phyloP scores from a whole-genome alignment of 441 rosid species.

The Euphorbia corollata region DNA sequence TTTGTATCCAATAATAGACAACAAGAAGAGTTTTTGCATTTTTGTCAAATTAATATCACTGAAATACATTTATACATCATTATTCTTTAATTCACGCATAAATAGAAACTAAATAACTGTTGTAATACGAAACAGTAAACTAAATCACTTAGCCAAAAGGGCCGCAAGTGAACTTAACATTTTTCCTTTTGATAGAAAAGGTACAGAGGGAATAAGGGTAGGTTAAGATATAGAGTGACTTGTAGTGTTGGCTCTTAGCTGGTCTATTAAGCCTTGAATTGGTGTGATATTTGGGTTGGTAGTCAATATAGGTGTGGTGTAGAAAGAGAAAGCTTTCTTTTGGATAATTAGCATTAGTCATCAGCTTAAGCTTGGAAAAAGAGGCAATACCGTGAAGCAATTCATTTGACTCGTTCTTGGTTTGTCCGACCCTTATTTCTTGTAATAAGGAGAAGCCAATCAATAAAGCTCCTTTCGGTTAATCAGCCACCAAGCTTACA shows the following conservation, averaged over 20 bases:
- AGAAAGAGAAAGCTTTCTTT: neutral
- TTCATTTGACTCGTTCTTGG: neutral
- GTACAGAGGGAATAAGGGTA: neutral
- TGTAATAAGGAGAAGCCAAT: neutral
- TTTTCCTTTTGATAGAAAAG: neutral
- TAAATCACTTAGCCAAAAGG: neutral
- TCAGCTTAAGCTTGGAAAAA: neutral
- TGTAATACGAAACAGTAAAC: neutral
- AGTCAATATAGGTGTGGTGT: neutral
- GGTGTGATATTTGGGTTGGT: neutral
- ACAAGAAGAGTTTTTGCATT: neutral
- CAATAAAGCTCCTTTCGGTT: neutral
- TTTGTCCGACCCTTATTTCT: neutral
- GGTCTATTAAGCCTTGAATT: neutral
- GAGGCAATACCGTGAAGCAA: neutral
- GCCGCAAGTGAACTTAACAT: neutral
- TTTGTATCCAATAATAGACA: neutral
- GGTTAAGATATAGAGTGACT: neutral
- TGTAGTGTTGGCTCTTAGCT: neutral
- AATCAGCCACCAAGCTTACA: neutral
- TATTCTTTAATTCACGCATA: neutral
- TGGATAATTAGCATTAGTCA: neutral
- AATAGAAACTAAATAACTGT: neutral
- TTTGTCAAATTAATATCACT: neutral
- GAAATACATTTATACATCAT: neutral